Evolutionary conservation across 2,329 filamentous ascomycete genomes (phyloP), one percentile per base, ranked within the genome.

Genomic region (Lecanoromycetidae sp.): DNA sequence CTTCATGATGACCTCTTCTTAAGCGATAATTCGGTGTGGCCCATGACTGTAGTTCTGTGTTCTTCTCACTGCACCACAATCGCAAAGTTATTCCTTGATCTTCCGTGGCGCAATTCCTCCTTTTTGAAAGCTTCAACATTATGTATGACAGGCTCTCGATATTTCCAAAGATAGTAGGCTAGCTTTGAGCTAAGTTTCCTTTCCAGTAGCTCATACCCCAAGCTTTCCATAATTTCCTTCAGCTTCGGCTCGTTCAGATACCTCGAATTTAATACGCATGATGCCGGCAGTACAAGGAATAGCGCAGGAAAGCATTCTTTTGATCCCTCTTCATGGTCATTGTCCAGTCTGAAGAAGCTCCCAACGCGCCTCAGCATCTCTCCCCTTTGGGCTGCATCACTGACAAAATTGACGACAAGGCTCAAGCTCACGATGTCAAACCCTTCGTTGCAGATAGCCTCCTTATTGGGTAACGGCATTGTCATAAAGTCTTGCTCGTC

Each of bases 351-450:
- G 36, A 94, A 67, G 59, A 94, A 94, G 17, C 75, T 66, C 12
- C 82, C 71, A 27, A 82, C 87, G 33, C 84, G 77, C 44, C 75
- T 71, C 44, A 98, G 74, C 91, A 98, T 98, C 49, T 84, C 76
- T 2, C 91, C 91, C 56, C 88, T 76, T 4, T 72, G 75, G 26
- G 67, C 66, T 3, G 87, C 75, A 55, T 88, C 80, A 0, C 90
- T 85, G 3, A 96, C 88, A 60, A 87, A 98, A 63, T 98, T 98
- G 53, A 98, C 71, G 4, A 98, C 91, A 44, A 98, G 69, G 7
- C 87, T 94, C 20, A 98, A 71, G 41, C 87, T 94, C 58, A 98
- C 82, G 43, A 96, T 77, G 61, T 98, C 86, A 61, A 96, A 96
- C 19, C 70, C 70, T 33, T 87, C 79, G 0, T 67, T 63, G 5